Evolutionary conservation across 768 basidiomycete species (phyloP), one percentile per base, ranked within the genome.

Genomic region (Tricholoma hemisulphureum): DNA sequence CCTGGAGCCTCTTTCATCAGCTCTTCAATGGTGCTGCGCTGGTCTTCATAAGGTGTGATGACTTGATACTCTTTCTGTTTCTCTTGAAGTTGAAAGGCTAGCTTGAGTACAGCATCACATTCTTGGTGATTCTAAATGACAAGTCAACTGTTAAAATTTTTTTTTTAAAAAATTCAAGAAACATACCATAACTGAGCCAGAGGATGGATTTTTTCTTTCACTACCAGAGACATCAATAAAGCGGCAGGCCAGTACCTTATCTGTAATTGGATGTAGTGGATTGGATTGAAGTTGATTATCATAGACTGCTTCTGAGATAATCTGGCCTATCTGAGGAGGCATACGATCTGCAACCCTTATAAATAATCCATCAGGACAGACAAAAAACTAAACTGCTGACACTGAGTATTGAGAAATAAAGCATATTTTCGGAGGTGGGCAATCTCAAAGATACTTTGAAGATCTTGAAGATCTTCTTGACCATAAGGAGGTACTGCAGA

Each of bases 1-100:
- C 75, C 78, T 52, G 76, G 70, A 50, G 60, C 67, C 1, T 66
- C 58, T 59, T 84, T 80, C 65, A 94, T 78, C 16, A 67, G 67
- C 5, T 73, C 65, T 69, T 92, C 88, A 67, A 93, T 79, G 3
- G 69, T 52, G 50, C 67, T 77, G 11, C 88, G 77, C 67, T 94
- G 91, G 6, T 77, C 83, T 69, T 89, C 89, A 78, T 94, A 94
- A 0, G 91, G 91, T 9, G 89, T 92, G 52, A 94, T 88, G 43
- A 94, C 84, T 29, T 80, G 78, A 67, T 79, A 93, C 0, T 73
- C 69, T 59, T 76, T 80, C 0, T 68, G 60, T 52, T 81, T 68
- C 3, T 73, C 70, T 63, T 89, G 79, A 37, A 91, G 80, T 41
- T 81, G 76, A 37, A 69, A 63, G 39, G 87, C 85, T 64, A 93